Percentiles rank a stretch among this genome's conserved stretches.
These are phyloP conservation scores for Gentiana dahurica DNA, from an alignment of 257 asterid species.

Conservation along the genomic window DNA sequence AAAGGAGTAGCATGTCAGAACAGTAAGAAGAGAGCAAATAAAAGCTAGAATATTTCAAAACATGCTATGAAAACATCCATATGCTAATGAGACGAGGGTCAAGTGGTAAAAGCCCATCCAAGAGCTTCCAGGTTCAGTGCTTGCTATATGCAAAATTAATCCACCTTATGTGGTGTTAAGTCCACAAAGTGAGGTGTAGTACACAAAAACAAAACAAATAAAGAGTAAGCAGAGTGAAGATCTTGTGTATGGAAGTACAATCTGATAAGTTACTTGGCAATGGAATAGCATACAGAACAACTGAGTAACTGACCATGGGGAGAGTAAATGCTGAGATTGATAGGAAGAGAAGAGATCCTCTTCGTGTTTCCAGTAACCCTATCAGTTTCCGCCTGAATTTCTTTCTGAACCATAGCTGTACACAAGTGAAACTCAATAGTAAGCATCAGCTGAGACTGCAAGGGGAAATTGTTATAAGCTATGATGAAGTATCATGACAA, in stretches of 20 bases:
- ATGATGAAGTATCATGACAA: neutral
- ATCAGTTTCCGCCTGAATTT: slow-evolving; percentile 41
- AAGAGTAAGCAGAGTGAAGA: no score
- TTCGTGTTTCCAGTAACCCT: slow-evolving; percentile 30
- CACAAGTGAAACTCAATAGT: slow-evolving; percentile 2
- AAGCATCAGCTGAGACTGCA: neutral
- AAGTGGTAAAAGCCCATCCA: no score
- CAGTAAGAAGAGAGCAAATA: neutral
- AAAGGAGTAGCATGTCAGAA: neutral
- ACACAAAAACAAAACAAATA: no score
- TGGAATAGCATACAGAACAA: no score
- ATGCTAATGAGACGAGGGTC: no score
- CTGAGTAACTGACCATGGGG: slow-evolving; percentile 21
- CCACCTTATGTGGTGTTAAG: no score
- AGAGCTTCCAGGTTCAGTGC: no score
- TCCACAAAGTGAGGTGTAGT: no score
- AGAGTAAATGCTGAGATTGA: slow-evolving; percentile 40
- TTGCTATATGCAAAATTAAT: no score
- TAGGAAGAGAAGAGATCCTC: slow-evolving; percentile 34
- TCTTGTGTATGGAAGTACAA: neutral
- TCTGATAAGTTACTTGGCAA: neutral
- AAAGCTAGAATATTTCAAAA: neutral
- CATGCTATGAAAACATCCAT: no score
- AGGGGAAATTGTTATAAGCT: neutral
- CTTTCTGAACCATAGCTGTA: slow-evolving; percentile 30